Base-by-base conservation (phyloP, 1,284 basidiomycete species). In the Schizopora paradoxa region DNA sequence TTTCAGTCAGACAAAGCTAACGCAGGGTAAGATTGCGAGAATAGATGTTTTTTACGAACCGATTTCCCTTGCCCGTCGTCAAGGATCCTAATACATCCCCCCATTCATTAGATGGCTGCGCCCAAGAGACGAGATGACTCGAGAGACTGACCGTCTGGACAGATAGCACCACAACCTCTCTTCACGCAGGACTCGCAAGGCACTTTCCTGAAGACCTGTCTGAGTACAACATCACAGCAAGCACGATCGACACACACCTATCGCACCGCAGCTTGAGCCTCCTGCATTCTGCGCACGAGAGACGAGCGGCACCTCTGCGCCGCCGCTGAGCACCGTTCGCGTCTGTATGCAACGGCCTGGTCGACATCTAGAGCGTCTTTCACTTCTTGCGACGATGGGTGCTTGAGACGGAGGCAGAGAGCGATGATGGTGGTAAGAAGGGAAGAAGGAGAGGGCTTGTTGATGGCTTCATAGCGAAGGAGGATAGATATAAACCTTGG, bases 1-100 rank as follows among this genome's bases (percentile, higher is more conserved):
- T n/a, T n/a, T n/a, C n/a, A n/a, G n/a, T n/a, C n/a, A n/a, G n/a
- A n/a, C n/a, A n/a, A n/a, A n/a, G 5, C 55, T 14, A 4, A 11
- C 3, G 13, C 32, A 10, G 29, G 14, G 4, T 47, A n/a, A 47
- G 34, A 14, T 11, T 13, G 18, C 10, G 25, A 10, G 14, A 19
- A 23, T 21, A 28, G 5, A 14, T 21, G 23, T 37, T 36, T 29
- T 38, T 40, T 38, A 59, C 64, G 43, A 56, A 85, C 84, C 85
- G 76, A 70, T 87, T 87, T 22, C 85, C 85, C 61, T 85, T 81
- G 5, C 84, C 84, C 32, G 84, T 87, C 6, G 84, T 87, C 37
- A 87, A 66, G 19, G 84, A 85, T 41, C 85, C 85, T 75, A 36
- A 3, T 21, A 26, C 26, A 42, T 43, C 28, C 19, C 35, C n/a